Evolutionary conservation across 768 basidiomycete species (phyloP), one percentile per base, ranked within the genome.

Genomic region (Russula dissimulans): DNA sequence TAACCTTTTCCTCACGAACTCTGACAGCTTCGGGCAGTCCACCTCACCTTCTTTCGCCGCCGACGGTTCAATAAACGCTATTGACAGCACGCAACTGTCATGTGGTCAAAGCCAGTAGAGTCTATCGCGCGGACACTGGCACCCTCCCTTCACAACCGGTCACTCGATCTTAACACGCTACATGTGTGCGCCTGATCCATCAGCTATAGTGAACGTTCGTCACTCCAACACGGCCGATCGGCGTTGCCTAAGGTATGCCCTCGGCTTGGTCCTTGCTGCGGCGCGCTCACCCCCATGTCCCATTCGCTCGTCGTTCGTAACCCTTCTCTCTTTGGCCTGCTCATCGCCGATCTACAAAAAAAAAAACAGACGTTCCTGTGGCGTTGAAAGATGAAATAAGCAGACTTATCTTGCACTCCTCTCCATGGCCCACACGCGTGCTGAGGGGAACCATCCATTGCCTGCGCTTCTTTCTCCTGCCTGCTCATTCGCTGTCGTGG

Each of bases 11-110:
- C 45, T 59, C 45, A 50, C 54, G 26, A 31, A 39, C 48, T 49
- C 42, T 61, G 60, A 61, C 60, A 61, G 55, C 60, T 61, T 61
- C 44, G 36, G 49, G 60, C 31, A 61, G 60, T 56, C 43, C 60
- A 61, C 49, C 54, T 52, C 54, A 56, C 60, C 26, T 57, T 22
- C 56, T 47, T 62, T 62, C 56, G 26, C 61, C 61, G 61, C 56
- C 56, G 61, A 57, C 46, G 56, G 53, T 57, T 57, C 61, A 62
- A 47, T 52, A 50, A 57, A 22, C 56, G 42, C 57, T 48, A 54
- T 54, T 62, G 56, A 62, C 61, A 62, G 56, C 56, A 34, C 45
- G 54, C 43, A 62, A 18, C 61, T 49, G 56, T 57, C 61, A 57
- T 53, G 51, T 54, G 61, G 17, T 9, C 54, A 56, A 36, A 14